These are phyloP conservation scores for Ustilago curta DNA, from an alignment of 1,284 basidiomycete species.

Conservation along the genomic window DNA sequence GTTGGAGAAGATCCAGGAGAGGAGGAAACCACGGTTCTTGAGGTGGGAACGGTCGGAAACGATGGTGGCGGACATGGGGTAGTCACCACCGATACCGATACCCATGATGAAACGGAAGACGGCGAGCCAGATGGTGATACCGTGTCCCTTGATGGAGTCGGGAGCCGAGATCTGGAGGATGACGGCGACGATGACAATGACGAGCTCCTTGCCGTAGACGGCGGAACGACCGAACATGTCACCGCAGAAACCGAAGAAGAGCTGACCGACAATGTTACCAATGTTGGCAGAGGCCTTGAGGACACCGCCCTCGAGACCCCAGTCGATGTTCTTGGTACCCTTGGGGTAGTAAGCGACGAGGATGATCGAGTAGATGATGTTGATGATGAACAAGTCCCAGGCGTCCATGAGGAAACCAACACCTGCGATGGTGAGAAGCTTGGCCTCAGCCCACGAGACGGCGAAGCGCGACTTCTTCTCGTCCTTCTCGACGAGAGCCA, in stretches of 20 bases:
- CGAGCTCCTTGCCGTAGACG: conserved; percentile 66
- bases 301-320: conserved; percentile 66
- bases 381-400: conserved; percentile 67
- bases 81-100: conserved; percentile 80
- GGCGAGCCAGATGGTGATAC: conserved; percentile 64
- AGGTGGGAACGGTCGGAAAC: conserved; percentile 62
- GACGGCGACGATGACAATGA: conserved; percentile 63
- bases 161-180: conserved; percentile 66
- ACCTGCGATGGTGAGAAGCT: conserved; percentile 65
- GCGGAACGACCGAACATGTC: conserved; percentile 65
- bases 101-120: conserved; percentile 64
- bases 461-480: conserved; percentile 53
- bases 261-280: conserved; percentile 65
- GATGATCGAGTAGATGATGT: conserved; percentile 65
- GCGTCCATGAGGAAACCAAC: conserved; percentile 67
- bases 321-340: conserved; percentile 59
- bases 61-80: conserved; percentile 76
- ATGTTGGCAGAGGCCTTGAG: conserved; percentile 67
- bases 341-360: conserved; percentile 60
- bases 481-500: conserved; percentile 59
- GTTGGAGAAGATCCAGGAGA: conserved; percentile 71
- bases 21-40: conserved; percentile 61
- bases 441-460: conserved; percentile 62
- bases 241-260: conserved; percentile 66
- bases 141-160: conserved; percentile 59